Base-by-base conservation (phyloP, 768 basidiomycete genomes). In the Infundibulicybe gibba region DNA sequence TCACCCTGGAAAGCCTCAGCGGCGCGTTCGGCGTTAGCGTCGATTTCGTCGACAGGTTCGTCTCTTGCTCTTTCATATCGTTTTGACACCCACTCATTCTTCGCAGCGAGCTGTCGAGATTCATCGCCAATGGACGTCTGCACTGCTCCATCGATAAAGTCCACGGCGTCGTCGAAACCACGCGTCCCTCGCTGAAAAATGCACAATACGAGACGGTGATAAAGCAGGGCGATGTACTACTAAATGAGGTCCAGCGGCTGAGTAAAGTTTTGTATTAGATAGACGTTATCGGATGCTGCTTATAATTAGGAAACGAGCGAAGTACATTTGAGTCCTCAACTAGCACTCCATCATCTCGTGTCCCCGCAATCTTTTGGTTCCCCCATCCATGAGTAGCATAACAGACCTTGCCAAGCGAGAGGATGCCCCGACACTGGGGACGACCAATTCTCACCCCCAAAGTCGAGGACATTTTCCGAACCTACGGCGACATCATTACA, bases 101-200 rank as follows among this genome's bases (percentile, higher is more conserved):
- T 11, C 33, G 14, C 49, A 94, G 91, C 55, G 94, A 99, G 59
- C 75, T 98, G 32, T 90, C 91, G 25, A 80, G 85, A 6, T 95
- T 97, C 71, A 97, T 99, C 54, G 86, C 94, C 13, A 79, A 80
- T 12, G 87, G 89, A 17, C 76, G 95, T 10, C 66, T 99, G 42
- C 83, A 90, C 58, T 89, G 86, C 55, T 83, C 84, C 1, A 97
- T 98, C 49, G 94, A 98, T 74, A 90, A 91, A 58, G 95, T 98
- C n/a, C 77, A 87, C 47, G 91, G 93, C 0, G 79, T 97, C 32
- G 93, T 97, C 13, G 90, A 94, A 69, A 97, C 95, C 19, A 94
- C 89, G 41, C 75, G 91, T 11, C 76, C 72, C 11, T 67, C 65
- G 0, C 54, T 71, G 16, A 79, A 97, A 77, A 89, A 83, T 43